Percentiles rank a stretch among this genome's conserved stretches.
Evolutionary conservation across 352 stramenopile genomes (phyloP).

Genomic region (Pythium volutum): DNA sequence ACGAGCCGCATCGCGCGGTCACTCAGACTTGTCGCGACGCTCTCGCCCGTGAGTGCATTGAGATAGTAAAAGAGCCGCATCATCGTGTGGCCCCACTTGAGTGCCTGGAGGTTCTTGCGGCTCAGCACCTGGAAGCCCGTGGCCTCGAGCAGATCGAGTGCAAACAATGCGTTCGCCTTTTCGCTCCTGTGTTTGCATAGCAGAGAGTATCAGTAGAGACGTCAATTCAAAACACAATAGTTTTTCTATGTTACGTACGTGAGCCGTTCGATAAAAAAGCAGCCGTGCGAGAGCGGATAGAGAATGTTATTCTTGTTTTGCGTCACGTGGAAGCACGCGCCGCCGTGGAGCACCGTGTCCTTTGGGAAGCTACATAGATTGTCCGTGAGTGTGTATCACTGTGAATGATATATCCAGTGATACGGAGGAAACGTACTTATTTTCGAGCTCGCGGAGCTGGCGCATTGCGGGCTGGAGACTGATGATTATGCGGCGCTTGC

Average conservation of each 20-base stretch:
- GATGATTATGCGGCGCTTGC: conserved; percentile 48
- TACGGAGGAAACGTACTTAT: conserved; percentile 32
- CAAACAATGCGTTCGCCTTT: conserved; percentile 64
- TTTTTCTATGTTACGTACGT: conserved; percentile 36
- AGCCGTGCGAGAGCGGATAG: conserved; percentile 59
- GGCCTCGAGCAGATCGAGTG: conserved; percentile 67
- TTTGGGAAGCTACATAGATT: conserved; percentile 64
- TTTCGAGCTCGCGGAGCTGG: conserved; percentile 51
- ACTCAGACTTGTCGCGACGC: conserved; percentile 46
- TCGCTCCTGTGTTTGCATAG: conserved; percentile 41
- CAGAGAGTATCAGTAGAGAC: conserved; percentile 5
- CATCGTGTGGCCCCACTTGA: conserved; percentile 83
- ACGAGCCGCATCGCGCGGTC: conserved; percentile 68
- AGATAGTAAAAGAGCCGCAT: conserved; percentile 79
- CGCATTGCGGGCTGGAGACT: conserved; percentile 63
- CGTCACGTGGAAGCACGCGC: conserved; percentile 69
- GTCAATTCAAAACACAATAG: not conserved
- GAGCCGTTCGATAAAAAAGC: conserved; percentile 77
- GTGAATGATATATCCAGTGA: not conserved
- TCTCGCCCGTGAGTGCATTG: conserved; percentile 60
- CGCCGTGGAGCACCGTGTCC: conserved; percentile 62
- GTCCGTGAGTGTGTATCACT: not conserved
- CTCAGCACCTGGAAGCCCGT: conserved; percentile 74
- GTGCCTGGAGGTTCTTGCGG: conserved; percentile 73
- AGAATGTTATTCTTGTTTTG: conserved; percentile 43